Evolutionary conservation across 202 grass and related monocot genomes (phyloP).

Genomic region (Bolboschoenoplectus hybrid): DNA sequence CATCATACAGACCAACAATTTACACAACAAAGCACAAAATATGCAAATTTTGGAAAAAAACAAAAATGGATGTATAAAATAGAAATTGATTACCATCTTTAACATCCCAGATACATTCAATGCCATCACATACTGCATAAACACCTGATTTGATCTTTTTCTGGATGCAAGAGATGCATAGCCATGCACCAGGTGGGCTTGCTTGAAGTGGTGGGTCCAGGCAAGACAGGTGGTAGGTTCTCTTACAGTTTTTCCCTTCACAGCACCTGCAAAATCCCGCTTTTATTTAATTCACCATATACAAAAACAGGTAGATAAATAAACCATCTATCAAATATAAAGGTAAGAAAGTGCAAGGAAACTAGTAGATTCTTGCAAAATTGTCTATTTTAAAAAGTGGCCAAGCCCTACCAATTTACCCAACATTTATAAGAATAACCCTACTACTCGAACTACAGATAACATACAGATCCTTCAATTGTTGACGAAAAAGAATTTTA

Average conservation of each 20-base stretch:
- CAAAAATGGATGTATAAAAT: neutral
- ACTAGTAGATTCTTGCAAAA: neutral
- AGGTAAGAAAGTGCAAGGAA: slow-evolving; percentile 31
- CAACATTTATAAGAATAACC: neutral
- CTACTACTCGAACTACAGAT: neutral
- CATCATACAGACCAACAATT: slow-evolving; percentile 25
- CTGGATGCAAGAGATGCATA: slow-evolving; percentile 66
- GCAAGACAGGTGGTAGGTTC: slow-evolving; percentile 71
- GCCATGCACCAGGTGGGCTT: slow-evolving; percentile 62
- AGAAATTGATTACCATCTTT: slow-evolving; percentile 65
- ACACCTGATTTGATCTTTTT: slow-evolving; percentile 68
- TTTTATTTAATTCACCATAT: slow-evolving; percentile 10
- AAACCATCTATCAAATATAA: slow-evolving; percentile 37
- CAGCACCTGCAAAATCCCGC: slow-evolving; percentile 52
- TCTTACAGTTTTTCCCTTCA: slow-evolving; percentile 71
- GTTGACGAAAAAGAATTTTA: neutral
- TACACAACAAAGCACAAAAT: slow-evolving; percentile 13
- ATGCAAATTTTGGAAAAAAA: neutral
- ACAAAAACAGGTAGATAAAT: slow-evolving; percentile 29
- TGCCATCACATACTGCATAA: slow-evolving; percentile 60
- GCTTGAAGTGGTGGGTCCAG: slow-evolving; percentile 59
- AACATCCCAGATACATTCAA: slow-evolving; percentile 82
- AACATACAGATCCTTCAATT: neutral
- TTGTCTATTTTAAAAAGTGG: slow-evolving; percentile 33
- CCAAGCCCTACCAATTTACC: neutral